These are phyloP conservation scores for Candida chilensis DNA, from an alignment of 805 yeast genomes.

Conservation along the genomic window DNA sequence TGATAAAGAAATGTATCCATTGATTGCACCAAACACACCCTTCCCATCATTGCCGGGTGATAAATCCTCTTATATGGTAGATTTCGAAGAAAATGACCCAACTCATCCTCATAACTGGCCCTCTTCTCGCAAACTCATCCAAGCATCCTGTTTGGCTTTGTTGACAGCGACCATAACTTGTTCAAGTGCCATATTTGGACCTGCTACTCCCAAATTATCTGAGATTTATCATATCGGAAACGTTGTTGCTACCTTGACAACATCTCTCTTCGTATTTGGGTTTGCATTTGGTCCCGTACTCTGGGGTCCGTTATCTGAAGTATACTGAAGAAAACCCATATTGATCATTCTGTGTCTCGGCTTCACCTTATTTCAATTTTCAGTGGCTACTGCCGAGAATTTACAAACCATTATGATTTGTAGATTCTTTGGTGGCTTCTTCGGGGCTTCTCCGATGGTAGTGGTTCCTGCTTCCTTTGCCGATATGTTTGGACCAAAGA, in stretches of 20 bases:
- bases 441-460: slow-evolving; percentile 81
- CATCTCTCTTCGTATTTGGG: slow-evolving; percentile 82
- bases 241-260: slow-evolving; percentile 66
- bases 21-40: too few species aligned
- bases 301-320: slow-evolving; percentile 86
- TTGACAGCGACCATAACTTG: slow-evolving; percentile 39
- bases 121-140: slow-evolving; percentile 4
- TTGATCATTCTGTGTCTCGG: slow-evolving; percentile 48
- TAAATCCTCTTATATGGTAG: too few species aligned
- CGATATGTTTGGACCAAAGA: slow-evolving; percentile 58
- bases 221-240: slow-evolving; percentile 47
- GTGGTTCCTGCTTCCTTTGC: slow-evolving; percentile 84
- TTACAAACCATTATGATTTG: slow-evolving; percentile 69
- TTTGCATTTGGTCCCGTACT: slow-evolving; percentile 88
- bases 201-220: slow-evolving; percentile 42
- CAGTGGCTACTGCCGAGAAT: slow-evolving; percentile 71
- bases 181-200: slow-evolving; percentile 61
- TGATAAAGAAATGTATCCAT: too few species aligned
- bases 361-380: slow-evolving; percentile 54
- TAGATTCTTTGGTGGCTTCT: slow-evolving; percentile 71
- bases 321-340: slow-evolving; percentile 62
- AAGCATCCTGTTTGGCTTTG: slow-evolving; percentile 25
- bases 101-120: slow-evolving; percentile 77
- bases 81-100: slow-evolving; percentile 75
- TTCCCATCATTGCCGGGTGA: too few species aligned